Evolutionary conservation across 2,329 filamentous ascomycete genomes (phyloP).

Genomic region (Aureobasidium melanogenum): DNA sequence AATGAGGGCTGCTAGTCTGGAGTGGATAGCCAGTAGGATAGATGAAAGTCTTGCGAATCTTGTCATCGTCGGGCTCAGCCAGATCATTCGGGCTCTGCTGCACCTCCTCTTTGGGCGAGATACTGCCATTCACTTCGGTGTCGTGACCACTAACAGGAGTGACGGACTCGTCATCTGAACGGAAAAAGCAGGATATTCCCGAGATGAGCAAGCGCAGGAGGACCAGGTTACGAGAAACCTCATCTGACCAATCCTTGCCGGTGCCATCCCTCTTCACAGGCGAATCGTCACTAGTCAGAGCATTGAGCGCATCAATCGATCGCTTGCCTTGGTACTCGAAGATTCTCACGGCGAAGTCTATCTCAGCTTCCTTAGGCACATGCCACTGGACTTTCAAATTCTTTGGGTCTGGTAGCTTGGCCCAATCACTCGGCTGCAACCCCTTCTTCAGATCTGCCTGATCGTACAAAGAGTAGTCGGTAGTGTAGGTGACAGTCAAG

Average conservation of each 20-base stretch:
- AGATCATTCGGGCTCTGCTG: slow-evolving; percentile 44
- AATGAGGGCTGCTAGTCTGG: slow-evolving; percentile 53
- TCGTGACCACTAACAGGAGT: slow-evolving; percentile 25
- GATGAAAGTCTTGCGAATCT: slow-evolving; percentile 74
- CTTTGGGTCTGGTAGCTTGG: slow-evolving; percentile 61
- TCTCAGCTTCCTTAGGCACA: slow-evolving; percentile 66
- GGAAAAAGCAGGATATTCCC: slow-evolving; percentile 82
- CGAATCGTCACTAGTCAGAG: slow-evolving; percentile 72
- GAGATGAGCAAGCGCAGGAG: slow-evolving; percentile 83
- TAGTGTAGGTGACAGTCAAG: slow-evolving; percentile 85
- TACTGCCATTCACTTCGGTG: slow-evolving; percentile 19
- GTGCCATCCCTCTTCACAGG: slow-evolving; percentile 85
- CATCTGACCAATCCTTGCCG: slow-evolving; percentile 98
- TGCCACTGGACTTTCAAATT: slow-evolving; percentile 88
- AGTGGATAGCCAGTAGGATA: slow-evolving; percentile 86
- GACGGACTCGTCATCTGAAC: slow-evolving; percentile 47
- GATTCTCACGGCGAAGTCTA: slow-evolving; percentile 80
- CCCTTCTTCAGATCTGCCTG: slow-evolving; percentile 62
- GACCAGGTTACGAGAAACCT: slow-evolving; percentile 81
- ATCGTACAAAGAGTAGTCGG: slow-evolving; percentile 83
- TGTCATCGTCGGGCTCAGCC: slow-evolving; percentile 67
- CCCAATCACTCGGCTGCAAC: slow-evolving; percentile 74
- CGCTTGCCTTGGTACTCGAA: slow-evolving; percentile 76
- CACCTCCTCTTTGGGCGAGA: slow-evolving; percentile 31
- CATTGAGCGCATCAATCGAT: slow-evolving; percentile 64